Conservation (phyloP, 2,329 filamentous ascomycete genomes). For the Sclerotinia nivalis region DNA sequence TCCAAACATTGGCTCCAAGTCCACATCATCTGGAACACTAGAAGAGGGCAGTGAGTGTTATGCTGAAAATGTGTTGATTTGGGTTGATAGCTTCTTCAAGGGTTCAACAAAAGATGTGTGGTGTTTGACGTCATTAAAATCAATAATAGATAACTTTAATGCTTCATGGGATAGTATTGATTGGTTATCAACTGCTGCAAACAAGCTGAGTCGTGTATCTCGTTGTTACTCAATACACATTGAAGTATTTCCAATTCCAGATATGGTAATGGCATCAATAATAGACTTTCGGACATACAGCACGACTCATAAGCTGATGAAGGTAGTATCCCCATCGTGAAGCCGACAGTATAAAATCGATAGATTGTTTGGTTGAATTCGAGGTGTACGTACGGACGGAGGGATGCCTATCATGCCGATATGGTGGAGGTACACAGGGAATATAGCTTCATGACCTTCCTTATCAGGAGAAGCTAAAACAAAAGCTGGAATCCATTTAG, state of each 20-base stretch:
- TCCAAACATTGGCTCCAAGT: constrained; percentile 7
- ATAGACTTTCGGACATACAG: neutral
- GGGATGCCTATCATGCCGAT: constrained; percentile 1
- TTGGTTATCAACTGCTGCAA: neutral
- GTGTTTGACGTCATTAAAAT: constrained; percentile 20
- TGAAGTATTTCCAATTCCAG: no score
- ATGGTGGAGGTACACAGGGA: constrained; percentile 10
- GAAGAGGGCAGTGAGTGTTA: neutral
- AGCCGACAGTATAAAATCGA: constrained; percentile 12
- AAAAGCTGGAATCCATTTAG: constrained; percentile 9
- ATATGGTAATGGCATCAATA: neutral
- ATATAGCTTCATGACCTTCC: constrained; percentile 15
- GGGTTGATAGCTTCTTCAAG: neutral
- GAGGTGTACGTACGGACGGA: neutral
- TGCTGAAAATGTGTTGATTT: neutral
- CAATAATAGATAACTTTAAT: neutral
- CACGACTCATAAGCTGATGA: neutral
- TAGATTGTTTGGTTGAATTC: neutral
- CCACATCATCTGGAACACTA: constrained; percentile 16
- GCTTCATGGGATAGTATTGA: neutral
- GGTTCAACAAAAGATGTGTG: neutral
- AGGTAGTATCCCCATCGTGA: constrained; percentile 6
- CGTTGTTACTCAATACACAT: no score
- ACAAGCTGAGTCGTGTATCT: neutral
- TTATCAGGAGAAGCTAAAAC: constrained; percentile 12